These are phyloP conservation scores for Meyerozyma sp. DNA, from an alignment of 1,139 yeast genomes.

Conservation along the genomic window DNA sequence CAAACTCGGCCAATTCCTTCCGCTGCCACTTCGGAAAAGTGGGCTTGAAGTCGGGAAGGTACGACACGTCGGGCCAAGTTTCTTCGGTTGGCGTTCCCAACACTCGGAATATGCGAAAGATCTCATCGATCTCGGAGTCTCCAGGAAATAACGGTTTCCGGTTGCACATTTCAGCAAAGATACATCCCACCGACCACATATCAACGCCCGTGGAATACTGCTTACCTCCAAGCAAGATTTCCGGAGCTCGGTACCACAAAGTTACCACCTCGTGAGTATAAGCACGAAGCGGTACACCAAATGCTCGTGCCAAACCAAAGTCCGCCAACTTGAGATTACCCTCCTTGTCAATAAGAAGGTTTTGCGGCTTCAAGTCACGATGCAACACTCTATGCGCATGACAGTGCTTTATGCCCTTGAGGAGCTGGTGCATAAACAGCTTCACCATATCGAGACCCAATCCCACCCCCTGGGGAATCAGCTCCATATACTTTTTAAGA, in stretches of 20 bases:
- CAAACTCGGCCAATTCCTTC: slow-evolving; percentile 63
- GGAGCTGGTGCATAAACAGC: slow-evolving; percentile 86
- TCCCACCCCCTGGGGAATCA: slow-evolving; percentile 87
- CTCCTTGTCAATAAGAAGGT: slow-evolving; percentile 86
- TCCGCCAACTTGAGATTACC: slow-evolving; percentile 95
- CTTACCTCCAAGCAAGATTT: slow-evolving; percentile 89
- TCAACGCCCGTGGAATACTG: slow-evolving; percentile 98
- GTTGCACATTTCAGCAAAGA: slow-evolving; percentile 97
- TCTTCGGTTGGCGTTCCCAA: slow-evolving; percentile 95
- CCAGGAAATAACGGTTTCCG: slow-evolving; percentile 96
- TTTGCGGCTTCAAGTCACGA: slow-evolving; percentile 95
- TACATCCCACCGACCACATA: slow-evolving; percentile 98
- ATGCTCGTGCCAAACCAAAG: slow-evolving; percentile 95
- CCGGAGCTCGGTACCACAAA: slow-evolving; percentile 97
- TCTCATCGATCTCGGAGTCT: slow-evolving; percentile 96
- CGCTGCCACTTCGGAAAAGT: slow-evolving; percentile 94
- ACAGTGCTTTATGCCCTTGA: slow-evolving; percentile 90
- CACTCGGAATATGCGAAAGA: slow-evolving; percentile 86
- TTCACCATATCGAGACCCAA: slow-evolving; percentile 88
- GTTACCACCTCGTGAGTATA: slow-evolving; percentile 98
- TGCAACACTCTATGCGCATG: slow-evolving; percentile 94
- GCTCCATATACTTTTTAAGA: slow-evolving; percentile 94
- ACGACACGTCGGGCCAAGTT: slow-evolving; percentile 93
- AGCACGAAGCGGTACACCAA: slow-evolving; percentile 94
- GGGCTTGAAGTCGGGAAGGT: slow-evolving; percentile 90